These are phyloP conservation scores for Hypomontagnella submonticulosa DNA, from an alignment of 495 filamentous ascomycete genomes.

Conservation along the genomic window DNA sequence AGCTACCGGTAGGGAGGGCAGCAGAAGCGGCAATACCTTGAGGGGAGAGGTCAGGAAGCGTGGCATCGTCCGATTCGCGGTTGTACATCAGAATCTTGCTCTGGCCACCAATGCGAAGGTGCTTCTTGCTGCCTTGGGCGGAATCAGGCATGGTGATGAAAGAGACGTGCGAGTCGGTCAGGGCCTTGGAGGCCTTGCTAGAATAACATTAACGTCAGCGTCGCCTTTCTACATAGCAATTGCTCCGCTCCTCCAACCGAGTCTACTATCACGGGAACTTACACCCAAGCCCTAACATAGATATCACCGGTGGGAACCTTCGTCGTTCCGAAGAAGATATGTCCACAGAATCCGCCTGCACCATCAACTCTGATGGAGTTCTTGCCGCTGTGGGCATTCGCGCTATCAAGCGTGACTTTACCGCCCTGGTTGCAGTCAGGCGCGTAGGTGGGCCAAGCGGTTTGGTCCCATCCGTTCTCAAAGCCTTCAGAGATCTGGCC, in stretches of 20 bases:
- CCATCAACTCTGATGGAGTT: constrained; percentile 66
- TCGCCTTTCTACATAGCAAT: constrained; percentile 16
- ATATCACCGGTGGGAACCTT: constrained; percentile 65
- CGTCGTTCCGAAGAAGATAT: constrained; percentile 68
- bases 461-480: constrained; percentile 63
- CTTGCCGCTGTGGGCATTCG: constrained; percentile 63
- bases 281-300: constrained; percentile 65
- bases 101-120: constrained; percentile 69
- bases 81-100: constrained; percentile 69
- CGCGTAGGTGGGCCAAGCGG: constrained; percentile 66
- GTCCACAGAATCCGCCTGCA: constrained; percentile 66
- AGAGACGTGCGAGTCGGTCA: constrained; percentile 65
- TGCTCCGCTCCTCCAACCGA: not conserved
- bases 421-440: constrained; percentile 68
- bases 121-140: constrained; percentile 62
- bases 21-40: constrained; percentile 63
- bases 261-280: constrained; percentile 44
- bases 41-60: constrained; percentile 67
- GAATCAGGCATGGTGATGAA: constrained; percentile 72
- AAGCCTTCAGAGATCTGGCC: constrained; percentile 65
- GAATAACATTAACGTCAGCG: constrained; percentile 41
- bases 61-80: constrained; percentile 69
- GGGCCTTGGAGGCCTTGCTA: constrained; percentile 64
- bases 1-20: constrained; percentile 58
- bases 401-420: constrained; percentile 61